Evolutionary conservation across 106 monocot species (phyloP).

Genomic region (Acanthochlamys bracteata): DNA sequence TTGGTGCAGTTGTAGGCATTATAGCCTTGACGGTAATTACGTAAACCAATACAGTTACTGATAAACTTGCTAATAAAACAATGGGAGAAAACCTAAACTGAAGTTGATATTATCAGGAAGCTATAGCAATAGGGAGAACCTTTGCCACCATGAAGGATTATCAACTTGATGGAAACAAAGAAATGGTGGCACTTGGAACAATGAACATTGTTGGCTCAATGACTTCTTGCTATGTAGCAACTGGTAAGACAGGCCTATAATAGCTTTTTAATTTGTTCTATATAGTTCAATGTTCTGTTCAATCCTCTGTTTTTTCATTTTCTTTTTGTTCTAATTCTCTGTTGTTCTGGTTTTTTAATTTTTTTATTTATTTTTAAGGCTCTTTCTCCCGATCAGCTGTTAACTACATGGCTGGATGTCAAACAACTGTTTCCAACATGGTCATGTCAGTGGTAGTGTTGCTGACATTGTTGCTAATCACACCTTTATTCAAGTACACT

Average conservation of each 20-base stretch:
- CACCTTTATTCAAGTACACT: conserved; percentile 87
- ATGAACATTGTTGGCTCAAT: conserved; percentile 86
- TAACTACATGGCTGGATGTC: conserved; percentile 86
- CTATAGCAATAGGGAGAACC: conserved; percentile 83
- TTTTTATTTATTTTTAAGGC: conserved; percentile 29
- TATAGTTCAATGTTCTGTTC: no score
- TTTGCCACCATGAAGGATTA: conserved; percentile 95
- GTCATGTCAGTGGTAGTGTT: conserved; percentile 70
- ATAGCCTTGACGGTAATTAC: conserved; percentile 4
- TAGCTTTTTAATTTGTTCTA: no score
- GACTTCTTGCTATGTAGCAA: conserved; percentile 88
- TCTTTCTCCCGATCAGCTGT: conserved; percentile 93
- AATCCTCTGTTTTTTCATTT: no score
- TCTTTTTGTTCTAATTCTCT: no score
- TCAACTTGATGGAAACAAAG: conserved; percentile 84
- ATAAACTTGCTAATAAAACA: no score
- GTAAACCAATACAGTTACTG: neutral
- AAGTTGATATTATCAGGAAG: conserved; percentile 55
- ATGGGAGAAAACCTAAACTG: no score
- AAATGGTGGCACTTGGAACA: conserved; percentile 86
- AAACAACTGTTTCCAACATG: conserved; percentile 70
- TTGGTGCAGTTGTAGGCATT: conserved; percentile 1
- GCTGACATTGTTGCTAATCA: conserved; percentile 54
- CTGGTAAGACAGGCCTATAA: conserved; percentile 65
- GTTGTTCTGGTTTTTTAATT: no score